Conservation (phyloP, 176 grass and related monocot genomes). For the Saccharum officinarum region DNA sequence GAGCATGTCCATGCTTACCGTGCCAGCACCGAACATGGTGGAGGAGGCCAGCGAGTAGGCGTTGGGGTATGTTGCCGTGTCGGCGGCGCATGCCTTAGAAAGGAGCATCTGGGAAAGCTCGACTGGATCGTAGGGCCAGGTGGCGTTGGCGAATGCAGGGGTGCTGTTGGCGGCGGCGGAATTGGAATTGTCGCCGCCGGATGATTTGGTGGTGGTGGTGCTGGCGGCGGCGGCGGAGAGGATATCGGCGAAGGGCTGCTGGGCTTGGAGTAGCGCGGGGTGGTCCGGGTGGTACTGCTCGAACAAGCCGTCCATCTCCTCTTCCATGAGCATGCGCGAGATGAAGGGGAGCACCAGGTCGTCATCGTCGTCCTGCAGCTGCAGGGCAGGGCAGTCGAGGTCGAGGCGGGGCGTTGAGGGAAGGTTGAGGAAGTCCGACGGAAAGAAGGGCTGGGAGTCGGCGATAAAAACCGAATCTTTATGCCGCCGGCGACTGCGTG, state of each 20-base stretch:
- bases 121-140: conserved; percentile 35
- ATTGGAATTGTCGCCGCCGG: not conserved
- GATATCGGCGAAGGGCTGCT: conserved; percentile 47
- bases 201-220: too few relatives aligned
- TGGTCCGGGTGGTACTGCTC: conserved; percentile 19
- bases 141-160: not conserved
- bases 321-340: conserved; percentile 55
- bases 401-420: conserved; percentile 17
- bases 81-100: not conserved
- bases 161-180: not conserved
- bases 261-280: not conserved
- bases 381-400: not conserved
- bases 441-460: not conserved
- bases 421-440: conserved; percentile 35
- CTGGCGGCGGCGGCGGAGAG: not conserved
- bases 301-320: conserved; percentile 37
- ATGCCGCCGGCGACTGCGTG: too few relatives aligned
- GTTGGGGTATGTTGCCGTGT: too few relatives aligned
- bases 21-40: not conserved
- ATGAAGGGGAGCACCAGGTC: conserved; percentile 33
- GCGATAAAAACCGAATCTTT: not conserved
- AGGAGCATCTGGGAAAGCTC: conserved; percentile 36
- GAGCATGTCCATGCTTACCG: conserved; percentile 22
- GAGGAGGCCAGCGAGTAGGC: not conserved
- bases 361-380: not conserved